phyloP scores from a whole-genome alignment of 1,284 basidiomycete genomes.

The Tylopilus microsporus region DNA sequence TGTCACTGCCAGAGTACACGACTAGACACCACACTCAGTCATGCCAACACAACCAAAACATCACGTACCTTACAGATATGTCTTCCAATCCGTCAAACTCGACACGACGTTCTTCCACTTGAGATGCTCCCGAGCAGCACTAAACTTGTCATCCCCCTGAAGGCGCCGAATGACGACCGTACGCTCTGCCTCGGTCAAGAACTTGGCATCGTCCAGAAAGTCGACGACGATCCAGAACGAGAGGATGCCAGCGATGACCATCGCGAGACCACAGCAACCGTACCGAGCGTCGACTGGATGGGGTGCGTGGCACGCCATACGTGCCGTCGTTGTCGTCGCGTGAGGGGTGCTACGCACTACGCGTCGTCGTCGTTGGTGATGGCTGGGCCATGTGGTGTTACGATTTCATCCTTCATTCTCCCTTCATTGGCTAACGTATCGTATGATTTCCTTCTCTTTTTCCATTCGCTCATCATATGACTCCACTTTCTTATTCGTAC shows the following conservation, averaged over 20 bases:
- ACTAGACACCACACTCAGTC: slow-evolving; percentile 33
- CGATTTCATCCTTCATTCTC: no score
- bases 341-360: no score
- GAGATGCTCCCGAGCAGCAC: slow-evolving; percentile 65
- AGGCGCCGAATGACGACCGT: slow-evolving; percentile 58
- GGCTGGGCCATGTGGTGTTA: no score
- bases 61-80: slow-evolving; percentile 57
- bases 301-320: no score
- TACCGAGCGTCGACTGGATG: no score
- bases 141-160: slow-evolving; percentile 58
- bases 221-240: slow-evolving; percentile 78
- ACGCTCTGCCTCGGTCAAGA: slow-evolving; percentile 66
- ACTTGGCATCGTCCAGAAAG: slow-evolving; percentile 76
- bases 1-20: slow-evolving; percentile 54
- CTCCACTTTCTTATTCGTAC: no score
- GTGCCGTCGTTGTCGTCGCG: no score
- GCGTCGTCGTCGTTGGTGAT: no score
- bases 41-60: neutral
- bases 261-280: slow-evolving; percentile 63
- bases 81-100: slow-evolving; percentile 69
- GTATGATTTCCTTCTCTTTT: no score
- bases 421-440: no score
- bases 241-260: slow-evolving; percentile 57
- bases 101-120: slow-evolving; percentile 57
- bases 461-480: no score